Evolutionary conservation across 1,284 basidiomycete genomes (phyloP).

Genomic region (Pyrrhoderma noxium): DNA sequence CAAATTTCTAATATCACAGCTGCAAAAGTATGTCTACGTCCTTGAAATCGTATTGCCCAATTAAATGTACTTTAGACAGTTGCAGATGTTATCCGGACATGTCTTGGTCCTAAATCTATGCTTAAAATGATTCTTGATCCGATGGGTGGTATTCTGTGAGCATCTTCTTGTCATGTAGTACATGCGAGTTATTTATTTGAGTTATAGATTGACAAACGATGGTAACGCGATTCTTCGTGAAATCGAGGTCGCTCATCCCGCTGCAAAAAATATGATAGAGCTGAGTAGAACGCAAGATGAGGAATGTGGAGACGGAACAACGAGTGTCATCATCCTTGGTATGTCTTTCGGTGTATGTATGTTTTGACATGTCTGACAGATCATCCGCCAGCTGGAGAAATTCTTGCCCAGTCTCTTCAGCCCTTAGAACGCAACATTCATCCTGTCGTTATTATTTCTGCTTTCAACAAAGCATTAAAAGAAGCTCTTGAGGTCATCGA

Average conservation of each 20-base stretch:
- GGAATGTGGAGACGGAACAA: constrained; percentile 97
- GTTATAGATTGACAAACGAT: constrained; percentile 83
- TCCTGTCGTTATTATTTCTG: constrained; percentile 97
- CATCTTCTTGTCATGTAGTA: constrained; percentile 18
- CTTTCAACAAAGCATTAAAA: constrained; percentile 93
- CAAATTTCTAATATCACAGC: constrained; percentile 97
- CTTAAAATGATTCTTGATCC: constrained; percentile 99
- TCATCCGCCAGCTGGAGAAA: constrained; percentile 79
- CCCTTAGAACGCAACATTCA: constrained; percentile 96
- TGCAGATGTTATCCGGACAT: constrained; percentile 97
- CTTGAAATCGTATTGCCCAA: constrained; percentile 8
- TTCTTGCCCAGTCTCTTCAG: constrained; percentile 90
- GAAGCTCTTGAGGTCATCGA: constrained; percentile 87
- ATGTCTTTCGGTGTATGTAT: constrained; percentile 24
- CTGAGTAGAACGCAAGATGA: constrained; percentile 96
- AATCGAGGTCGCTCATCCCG: constrained; percentile 97
- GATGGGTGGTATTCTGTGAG: constrained; percentile 93
- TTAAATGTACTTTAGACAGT: constrained; percentile 62
- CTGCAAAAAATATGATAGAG: constrained; percentile 99
- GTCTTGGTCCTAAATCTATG: constrained; percentile 97
- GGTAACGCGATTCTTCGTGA: constrained; percentile 96
- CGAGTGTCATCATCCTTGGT: constrained; percentile 96
- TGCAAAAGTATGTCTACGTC: constrained; percentile 65
- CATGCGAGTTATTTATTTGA: neutral
- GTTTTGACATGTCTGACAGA: constrained; percentile 1